These are phyloP conservation scores for Avena insularis DNA, from an alignment of 176 grass and related monocot species.

Conservation along the genomic window DNA sequence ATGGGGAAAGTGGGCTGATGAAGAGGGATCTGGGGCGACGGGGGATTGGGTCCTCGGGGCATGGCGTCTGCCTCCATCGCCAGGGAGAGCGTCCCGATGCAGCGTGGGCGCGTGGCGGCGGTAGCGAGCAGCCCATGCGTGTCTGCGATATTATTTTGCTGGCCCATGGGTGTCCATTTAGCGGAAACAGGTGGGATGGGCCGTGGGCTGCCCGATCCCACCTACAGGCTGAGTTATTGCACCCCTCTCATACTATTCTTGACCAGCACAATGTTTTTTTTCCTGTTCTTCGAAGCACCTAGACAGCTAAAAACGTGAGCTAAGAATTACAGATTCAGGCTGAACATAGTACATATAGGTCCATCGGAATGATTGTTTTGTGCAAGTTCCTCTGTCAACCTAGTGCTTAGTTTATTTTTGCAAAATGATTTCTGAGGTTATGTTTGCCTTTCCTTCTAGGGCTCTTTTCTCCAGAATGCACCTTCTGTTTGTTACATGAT, in stretches of 20 bases:
- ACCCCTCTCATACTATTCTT: not conserved
- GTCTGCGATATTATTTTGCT: too few relatives aligned
- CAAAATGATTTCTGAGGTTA: not conserved
- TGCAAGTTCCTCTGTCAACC: not conserved
- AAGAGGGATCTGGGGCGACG: too few relatives aligned
- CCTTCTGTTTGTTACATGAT: not conserved
- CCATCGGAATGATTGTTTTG: not conserved
- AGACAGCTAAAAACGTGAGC: not conserved
- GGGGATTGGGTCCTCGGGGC: too few relatives aligned
- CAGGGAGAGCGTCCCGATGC: too few relatives aligned
- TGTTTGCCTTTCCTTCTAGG: not conserved
- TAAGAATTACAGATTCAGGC: not conserved
- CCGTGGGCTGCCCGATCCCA: too few relatives aligned
- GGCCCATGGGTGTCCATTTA: too few relatives aligned
- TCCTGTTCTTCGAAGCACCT: not conserved
- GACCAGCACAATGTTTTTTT: not conserved
- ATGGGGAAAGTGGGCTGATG: too few relatives aligned
- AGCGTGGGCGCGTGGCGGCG: too few relatives aligned
- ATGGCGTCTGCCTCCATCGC: too few relatives aligned
- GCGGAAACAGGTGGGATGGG: too few relatives aligned
- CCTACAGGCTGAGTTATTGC: too few relatives aligned
- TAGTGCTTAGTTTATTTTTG: constrained; percentile 10
- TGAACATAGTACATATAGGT: not conserved
- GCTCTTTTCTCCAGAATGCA: not conserved
- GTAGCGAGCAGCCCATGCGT: too few relatives aligned